Evolutionary conservation across 148 eudicot species (phyloP), one percentile per base, ranked within the genome.

Genomic region (Selenicereus undatus): DNA sequence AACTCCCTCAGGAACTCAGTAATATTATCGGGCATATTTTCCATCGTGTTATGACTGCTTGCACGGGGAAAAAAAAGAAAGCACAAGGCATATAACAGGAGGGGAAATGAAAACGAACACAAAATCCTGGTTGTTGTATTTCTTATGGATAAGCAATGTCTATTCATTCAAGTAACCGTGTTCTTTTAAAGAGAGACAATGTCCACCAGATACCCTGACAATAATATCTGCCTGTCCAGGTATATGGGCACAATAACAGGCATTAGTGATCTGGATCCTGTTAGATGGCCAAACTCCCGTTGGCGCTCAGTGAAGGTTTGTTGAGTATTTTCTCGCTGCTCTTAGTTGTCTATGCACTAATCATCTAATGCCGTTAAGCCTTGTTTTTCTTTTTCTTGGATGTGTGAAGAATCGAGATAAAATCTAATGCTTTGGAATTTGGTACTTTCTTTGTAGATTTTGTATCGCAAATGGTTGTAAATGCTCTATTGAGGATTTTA

Each of bases 281-380:
- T 80, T 84, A 89, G 92, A 68, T 92, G 97, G 97, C 87, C 92
- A 75, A 91, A 85, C 79, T 92, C 97, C 39, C 93, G 92, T 88
- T 94, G 98, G 98, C 93, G 97, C 75, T 94, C 97, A 24, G 97
- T 94, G 75, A 94, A 94, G 97, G 98, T 94, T 83, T 29, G 79
- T 76, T 20, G 11, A 35, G 32, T 32, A 75, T 70, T 78, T 35
- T 79, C 60, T 35, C 17, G 62, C 39, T 43, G 11, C 52, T 7
- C n/a, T 62, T 8, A 4, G 54, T 73, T 56, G 32, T 54, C 35
- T 60, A 14, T 56, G 6, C 21, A 35, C 18, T 75, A 62, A 30
- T 73, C 42, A 65, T 12, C 21, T 20, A 21, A 52, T 58, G 21
- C 48, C 48, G 26, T 64, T 35, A 65, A 36, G 73, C 45, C 65